Evolutionary conservation across 805 yeast species (phyloP), one percentile per base, ranked within the genome.

Genomic region (Saccharomycopsis microspora): DNA sequence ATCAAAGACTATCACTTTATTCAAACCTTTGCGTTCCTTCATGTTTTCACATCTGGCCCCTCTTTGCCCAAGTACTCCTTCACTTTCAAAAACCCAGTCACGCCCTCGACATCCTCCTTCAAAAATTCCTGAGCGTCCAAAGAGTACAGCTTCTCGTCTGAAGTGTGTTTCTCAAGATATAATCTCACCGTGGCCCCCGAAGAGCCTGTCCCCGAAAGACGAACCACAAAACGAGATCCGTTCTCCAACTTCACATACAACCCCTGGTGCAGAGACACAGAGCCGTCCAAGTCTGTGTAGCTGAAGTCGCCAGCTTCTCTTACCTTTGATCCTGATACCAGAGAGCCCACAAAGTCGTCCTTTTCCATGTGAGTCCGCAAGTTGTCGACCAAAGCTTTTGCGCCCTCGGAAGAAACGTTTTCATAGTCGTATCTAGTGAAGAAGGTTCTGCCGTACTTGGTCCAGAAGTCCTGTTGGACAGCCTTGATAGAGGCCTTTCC

Each of bases 151-250:
- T 75, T 53, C 44, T 64, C 58, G 59, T 86, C 93, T 42, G 64
- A 57, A 30, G 85, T 78, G 68, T 84, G 87, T 64, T 81, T 82
- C 66, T 90, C 97, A 60, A 90, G 68, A 67, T 90, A 90, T 56
- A 90, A 72, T 65, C 98, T 78, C 51, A 93, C 88, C 4, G 98
- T 90, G 27, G 98, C 97, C 43, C 98, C 98, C 1, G 95, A 82
- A 1, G 97, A 88, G 10, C 98, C 98, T 3, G 98, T 90, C 48
- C 98, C 98, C 0, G 96, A 87, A 55, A 93, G 72, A 65, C 98
- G 82, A 46, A 87, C 84, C 36, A 93, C 85, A 46, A 89, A 78
- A 63, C 97, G 78, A 51, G 85, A 74, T 4, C 97, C 96, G 58
- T 80, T 80, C 44, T 75, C 76, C 54, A 88, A 75, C 65, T 83